phyloP scores from a whole-genome alignment of 1,284 basidiomycete species.

The Boletus putidus region DNA sequence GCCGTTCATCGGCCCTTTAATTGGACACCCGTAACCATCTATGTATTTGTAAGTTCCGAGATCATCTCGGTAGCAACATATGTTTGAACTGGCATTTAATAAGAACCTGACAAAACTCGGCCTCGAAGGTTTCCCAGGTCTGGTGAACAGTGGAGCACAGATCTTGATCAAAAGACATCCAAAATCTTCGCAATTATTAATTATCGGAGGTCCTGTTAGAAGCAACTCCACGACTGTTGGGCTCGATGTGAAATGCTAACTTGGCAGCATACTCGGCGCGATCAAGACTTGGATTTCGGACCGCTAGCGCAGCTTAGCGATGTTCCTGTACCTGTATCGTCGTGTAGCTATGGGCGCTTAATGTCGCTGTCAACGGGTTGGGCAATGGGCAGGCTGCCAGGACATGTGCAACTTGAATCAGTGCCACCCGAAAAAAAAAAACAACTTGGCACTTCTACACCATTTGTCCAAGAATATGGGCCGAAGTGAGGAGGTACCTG shows the following conservation, averaged over 20 bases:
- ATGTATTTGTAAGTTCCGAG: background rate
- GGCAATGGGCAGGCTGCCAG: background rate
- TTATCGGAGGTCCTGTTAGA: background rate
- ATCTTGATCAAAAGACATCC: background rate
- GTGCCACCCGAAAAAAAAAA: too few relatives aligned
- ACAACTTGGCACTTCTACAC: too few relatives aligned
- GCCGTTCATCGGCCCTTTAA: too few relatives aligned
- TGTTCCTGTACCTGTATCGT: background rate
- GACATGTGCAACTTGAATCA: background rate
- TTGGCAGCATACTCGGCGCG: background rate
- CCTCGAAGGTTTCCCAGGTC: background rate
- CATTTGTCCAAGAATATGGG: too few relatives aligned
- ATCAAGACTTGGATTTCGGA: background rate
- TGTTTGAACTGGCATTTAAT: background rate
- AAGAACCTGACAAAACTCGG: background rate
- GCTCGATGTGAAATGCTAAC: too few relatives aligned
- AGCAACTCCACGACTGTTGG: background rate
- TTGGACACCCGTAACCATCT: too few relatives aligned
- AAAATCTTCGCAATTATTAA: too few relatives aligned
- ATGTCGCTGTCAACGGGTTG: background rate
- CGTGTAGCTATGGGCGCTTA: background rate
- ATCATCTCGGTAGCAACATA: background rate
- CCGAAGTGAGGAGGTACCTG: too few relatives aligned
- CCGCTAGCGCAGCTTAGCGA: too few relatives aligned
- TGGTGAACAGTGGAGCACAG: too few relatives aligned